These are phyloP conservation scores for Entomophthora muscae DNA, from an alignment of 371 early-diverging fungal species.

Conservation along the genomic window DNA sequence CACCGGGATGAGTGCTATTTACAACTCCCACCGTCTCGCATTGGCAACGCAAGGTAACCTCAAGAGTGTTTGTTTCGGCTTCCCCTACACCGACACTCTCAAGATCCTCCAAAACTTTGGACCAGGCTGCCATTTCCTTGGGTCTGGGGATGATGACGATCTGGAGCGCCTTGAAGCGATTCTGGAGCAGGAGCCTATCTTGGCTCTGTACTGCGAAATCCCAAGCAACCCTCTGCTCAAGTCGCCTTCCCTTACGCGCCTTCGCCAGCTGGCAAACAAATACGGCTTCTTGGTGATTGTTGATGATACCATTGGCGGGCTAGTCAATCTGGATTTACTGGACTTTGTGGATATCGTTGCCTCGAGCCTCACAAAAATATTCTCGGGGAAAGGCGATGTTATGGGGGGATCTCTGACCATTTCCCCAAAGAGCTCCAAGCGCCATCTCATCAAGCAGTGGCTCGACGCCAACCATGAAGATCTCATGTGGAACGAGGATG, in stretches of 20 bases:
- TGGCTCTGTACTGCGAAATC: conserved; percentile 78
- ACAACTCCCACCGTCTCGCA: conserved; percentile 52
- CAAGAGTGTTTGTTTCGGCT: too few species aligned
- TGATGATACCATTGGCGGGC: conserved; percentile 89
- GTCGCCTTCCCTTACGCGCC: conserved; percentile 50
- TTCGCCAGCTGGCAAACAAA: conserved; percentile 57
- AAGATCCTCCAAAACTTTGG: conserved; percentile 91
- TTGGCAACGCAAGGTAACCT: conserved; percentile 31
- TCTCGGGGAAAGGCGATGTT: too few species aligned
- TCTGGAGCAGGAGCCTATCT: conserved; percentile 34
- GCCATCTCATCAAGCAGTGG: conserved; percentile 24
- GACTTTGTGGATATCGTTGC: conserved; percentile 74
- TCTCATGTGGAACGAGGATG: conserved; percentile 78
- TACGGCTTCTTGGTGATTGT: conserved; percentile 64
- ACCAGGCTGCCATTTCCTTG: conserved; percentile 71
- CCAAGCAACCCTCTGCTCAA: conserved; percentile 86
- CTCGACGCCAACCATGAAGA: conserved; percentile 51
- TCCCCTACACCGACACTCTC: too few species aligned
- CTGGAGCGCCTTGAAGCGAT: conserved; percentile 32
- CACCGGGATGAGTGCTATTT: conserved; percentile 88
- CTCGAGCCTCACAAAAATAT: conserved; percentile 80
- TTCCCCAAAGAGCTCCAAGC: too few species aligned
- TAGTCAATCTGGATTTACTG: conserved; percentile 63
- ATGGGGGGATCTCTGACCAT: too few species aligned
- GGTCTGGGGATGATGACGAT: conserved; percentile 58